Conservation (phyloP, 768 basidiomycete genomes). For the Termitomyces sp. region DNA sequence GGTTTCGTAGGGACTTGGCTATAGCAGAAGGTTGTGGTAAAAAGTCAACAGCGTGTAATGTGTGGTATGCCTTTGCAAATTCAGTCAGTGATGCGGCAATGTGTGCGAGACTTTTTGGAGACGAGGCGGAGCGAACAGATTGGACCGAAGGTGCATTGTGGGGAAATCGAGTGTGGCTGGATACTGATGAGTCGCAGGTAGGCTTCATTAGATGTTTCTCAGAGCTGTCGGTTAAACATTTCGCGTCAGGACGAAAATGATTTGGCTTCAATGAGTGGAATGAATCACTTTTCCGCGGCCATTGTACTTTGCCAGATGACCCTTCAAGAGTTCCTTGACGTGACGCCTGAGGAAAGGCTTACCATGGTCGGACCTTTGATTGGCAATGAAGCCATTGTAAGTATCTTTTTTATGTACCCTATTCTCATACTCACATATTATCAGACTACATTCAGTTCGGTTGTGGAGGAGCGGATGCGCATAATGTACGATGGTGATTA, state of each 20-base stretch:
- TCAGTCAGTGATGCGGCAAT: constrained; percentile 51
- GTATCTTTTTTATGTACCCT: constrained; percentile 15
- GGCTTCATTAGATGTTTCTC: neutral
- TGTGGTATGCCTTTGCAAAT: constrained; percentile 61
- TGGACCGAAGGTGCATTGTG: constrained; percentile 40
- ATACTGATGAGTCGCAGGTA: constrained; percentile 49
- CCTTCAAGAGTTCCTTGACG: constrained; percentile 50
- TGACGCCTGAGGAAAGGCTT: constrained; percentile 40
- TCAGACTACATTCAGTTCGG: constrained; percentile 10
- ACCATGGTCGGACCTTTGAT: constrained; percentile 39
- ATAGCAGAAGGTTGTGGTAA: constrained; percentile 56
- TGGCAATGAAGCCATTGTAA: constrained; percentile 47
- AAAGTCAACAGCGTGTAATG: constrained; percentile 34
- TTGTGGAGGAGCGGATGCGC: constrained; percentile 8
- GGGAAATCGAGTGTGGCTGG: constrained; percentile 61
- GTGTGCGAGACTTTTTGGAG: constrained; percentile 51
- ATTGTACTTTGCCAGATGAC: constrained; percentile 51
- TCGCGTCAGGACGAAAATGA: constrained; percentile 48
- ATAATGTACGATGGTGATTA: neutral
- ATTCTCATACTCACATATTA: neutral
- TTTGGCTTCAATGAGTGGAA: constrained; percentile 29
- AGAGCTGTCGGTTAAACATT: neutral
- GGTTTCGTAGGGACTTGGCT: constrained; percentile 53
- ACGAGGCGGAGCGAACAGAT: constrained; percentile 45
- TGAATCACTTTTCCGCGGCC: constrained; percentile 70